phyloP scores from a whole-genome alignment of 257 asterid species.

The Petunia axillaris region DNA sequence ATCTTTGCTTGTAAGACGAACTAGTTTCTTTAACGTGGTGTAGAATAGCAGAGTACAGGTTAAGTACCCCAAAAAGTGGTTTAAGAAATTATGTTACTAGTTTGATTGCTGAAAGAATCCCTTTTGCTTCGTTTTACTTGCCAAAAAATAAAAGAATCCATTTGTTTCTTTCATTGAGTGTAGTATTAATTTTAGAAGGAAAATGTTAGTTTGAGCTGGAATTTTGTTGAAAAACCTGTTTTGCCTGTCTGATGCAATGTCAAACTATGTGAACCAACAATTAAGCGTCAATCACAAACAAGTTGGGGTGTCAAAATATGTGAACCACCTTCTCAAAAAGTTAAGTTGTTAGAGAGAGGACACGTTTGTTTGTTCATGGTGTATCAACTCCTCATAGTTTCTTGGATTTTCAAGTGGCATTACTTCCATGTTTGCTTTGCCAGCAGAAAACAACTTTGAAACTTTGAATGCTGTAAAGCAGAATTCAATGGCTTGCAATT shows the following conservation, averaged over 20 bases:
- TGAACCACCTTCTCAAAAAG: background rate
- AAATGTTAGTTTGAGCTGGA: background rate
- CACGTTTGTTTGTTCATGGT: background rate
- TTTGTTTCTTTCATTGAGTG: background rate
- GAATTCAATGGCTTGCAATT: background rate
- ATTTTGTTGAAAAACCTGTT: background rate
- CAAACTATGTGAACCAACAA: background rate
- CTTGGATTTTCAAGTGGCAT: background rate
- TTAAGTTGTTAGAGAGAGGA: slow-evolving; percentile 4
- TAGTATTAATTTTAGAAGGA: background rate
- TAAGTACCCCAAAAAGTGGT: too few species aligned
- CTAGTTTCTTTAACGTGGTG: too few species aligned
- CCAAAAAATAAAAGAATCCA: background rate
- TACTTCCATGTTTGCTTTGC: background rate
- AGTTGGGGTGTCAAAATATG: background rate
- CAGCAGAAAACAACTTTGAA: background rate
- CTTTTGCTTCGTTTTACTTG: background rate
- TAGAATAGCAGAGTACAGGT: too few species aligned
- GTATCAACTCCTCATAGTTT: background rate
- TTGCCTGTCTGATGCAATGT: background rate
- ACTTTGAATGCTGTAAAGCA: background rate
- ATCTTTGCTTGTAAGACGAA: too few species aligned
- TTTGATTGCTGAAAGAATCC: background rate
- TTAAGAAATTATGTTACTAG: background rate
- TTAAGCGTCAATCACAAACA: too few species aligned